Percentiles rank a stretch among this genome's conserved stretches.
Conservation (phyloP, 208 protist species). For the Leishmania guyanensis region DNA sequence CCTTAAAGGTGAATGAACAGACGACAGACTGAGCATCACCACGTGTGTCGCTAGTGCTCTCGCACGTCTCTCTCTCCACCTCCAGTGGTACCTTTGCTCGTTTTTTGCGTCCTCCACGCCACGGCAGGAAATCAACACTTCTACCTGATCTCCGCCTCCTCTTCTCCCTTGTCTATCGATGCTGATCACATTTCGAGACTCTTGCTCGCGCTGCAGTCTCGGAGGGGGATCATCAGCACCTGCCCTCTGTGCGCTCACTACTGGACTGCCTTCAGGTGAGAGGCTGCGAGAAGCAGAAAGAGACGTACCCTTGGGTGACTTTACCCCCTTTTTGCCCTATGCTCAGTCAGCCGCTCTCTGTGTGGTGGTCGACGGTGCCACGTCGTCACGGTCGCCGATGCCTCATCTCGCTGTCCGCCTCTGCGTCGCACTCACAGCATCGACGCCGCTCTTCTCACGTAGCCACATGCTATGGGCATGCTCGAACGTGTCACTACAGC, state of each 20-base stretch:
- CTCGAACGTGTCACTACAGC: not conserved
- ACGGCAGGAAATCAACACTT: not conserved
- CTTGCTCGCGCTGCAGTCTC: not conserved
- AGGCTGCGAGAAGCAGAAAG: not conserved
- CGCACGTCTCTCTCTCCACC: not conserved
- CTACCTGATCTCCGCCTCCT: not conserved
- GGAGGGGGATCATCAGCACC: not conserved
- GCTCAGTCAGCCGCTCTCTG: not conserved
- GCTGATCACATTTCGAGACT: not conserved
- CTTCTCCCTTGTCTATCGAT: not conserved
- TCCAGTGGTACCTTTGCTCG: not conserved
- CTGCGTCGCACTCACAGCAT: not conserved
- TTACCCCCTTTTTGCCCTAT: not conserved
- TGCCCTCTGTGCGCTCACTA: not conserved
- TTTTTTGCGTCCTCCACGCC: not conserved
- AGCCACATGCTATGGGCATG: not conserved
- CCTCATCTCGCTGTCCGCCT: not conserved
- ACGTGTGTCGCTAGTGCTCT: not conserved
- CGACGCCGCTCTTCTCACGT: not conserved
- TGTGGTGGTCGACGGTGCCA: not conserved
- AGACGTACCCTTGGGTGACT: not conserved
- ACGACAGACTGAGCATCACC: not conserved
- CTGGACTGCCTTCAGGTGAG: not conserved
- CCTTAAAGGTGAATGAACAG: not conserved
- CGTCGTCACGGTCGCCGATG: not conserved